phyloP scores from a whole-genome alignment of 2,329 filamentous ascomycete species.

The Penicillium rolfsii region DNA sequence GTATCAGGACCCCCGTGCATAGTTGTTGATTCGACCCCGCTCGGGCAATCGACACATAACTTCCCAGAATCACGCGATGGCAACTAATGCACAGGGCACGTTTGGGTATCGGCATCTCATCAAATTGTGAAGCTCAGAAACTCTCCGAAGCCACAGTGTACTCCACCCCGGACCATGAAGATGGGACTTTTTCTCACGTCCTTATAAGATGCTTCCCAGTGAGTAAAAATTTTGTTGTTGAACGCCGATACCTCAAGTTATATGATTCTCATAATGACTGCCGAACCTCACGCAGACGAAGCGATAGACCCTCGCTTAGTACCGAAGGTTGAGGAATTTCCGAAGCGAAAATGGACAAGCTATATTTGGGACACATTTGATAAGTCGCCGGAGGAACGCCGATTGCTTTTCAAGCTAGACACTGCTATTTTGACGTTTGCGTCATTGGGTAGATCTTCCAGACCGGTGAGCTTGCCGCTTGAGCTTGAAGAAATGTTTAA shows the following conservation, averaged over 20 bases:
- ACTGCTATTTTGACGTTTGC: conserved; percentile 54
- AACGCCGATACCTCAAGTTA: not conserved
- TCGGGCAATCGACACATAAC: not conserved
- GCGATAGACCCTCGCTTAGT: conserved; percentile 13
- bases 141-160: not conserved
- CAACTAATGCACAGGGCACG: not conserved
- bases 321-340: conserved; percentile 28
- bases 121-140: not conserved
- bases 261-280: conserved; percentile 24
- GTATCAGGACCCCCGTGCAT: not conserved
- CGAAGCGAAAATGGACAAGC: conserved; percentile 51
- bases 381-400: conserved; percentile 54
- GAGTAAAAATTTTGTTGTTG: not conserved
- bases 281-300: conserved; percentile 19
- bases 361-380: conserved; percentile 60
- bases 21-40: not conserved
- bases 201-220: conserved; percentile 5
- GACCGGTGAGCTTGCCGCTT: not conserved
- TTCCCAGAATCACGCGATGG: conserved; percentile 13
- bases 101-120: not conserved
- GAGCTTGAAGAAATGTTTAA: not conserved
- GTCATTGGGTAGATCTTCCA: conserved; percentile 39
- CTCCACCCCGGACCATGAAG: not conserved
- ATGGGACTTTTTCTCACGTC: not conserved
- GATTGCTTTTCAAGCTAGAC: conserved; percentile 56